Conservation (phyloP, 73 alveolate genomes). For the Tetrahymena malaccensis region DNA sequence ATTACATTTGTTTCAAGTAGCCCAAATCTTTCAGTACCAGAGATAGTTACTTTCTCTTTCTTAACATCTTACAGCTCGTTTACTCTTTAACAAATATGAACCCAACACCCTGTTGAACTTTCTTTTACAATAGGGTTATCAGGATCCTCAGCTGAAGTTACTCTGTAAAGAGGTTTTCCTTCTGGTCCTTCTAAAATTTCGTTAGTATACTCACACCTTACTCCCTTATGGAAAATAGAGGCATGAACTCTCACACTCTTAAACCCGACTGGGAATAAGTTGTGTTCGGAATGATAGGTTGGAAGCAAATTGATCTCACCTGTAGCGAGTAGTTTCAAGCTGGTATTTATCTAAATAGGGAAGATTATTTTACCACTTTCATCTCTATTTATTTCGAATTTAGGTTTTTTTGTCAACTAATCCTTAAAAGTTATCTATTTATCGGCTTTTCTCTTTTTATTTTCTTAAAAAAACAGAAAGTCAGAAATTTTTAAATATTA, state of each 20-base stretch:
- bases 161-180: conserved; percentile 78
- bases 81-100: conserved; percentile 72
- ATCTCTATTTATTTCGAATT: conserved; percentile 57
- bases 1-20: conserved; percentile 79
- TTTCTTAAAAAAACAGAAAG: background rate
- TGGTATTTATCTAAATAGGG: conserved; percentile 80
- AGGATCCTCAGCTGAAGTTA: conserved; percentile 77
- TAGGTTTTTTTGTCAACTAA: conserved; percentile 32
- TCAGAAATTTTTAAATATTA: background rate
- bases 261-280: conserved; percentile 91
- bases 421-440: conserved; percentile 16
- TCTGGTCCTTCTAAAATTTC: conserved; percentile 93
- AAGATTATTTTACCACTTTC: conserved; percentile 70
- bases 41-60: conserved; percentile 79
- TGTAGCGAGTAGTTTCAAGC: conserved; percentile 68
- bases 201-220: conserved; percentile 81
- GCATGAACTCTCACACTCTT: conserved; percentile 85
- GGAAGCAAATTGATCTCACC: conserved; percentile 81
- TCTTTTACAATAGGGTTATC: conserved; percentile 84
- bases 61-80: conserved; percentile 76
- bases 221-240: conserved; percentile 69
- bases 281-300: conserved; percentile 84
- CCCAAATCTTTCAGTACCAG: conserved; percentile 97
- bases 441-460: conserved; percentile 50
- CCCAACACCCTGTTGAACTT: conserved; percentile 95